These are phyloP conservation scores for Pecoramyces ruminantium DNA, from an alignment of 192 early-diverging fungal species.

Conservation along the genomic window DNA sequence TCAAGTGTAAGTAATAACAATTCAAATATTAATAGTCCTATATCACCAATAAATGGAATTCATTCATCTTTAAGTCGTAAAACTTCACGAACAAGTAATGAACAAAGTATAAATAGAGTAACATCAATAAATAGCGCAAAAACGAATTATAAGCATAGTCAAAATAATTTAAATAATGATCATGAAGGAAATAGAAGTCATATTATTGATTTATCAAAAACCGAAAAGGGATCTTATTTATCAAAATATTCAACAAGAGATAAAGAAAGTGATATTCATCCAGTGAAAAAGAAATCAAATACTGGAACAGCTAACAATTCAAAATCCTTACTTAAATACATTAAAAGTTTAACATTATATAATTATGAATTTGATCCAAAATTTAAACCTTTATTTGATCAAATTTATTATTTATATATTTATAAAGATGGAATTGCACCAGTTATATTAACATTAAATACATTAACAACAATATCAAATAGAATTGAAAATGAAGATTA, in stretches of 20 bases:
- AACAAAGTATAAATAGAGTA: not conserved
- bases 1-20: not conserved
- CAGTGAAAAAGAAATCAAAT: not conserved
- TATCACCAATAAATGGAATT: no score
- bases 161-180: not conserved
- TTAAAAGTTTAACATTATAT: not conserved
- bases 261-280: not conserved
- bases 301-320: not conserved
- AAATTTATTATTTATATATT: not conserved
- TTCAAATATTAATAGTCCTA: not conserved
- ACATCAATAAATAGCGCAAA: not conserved
- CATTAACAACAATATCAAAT: not conserved
- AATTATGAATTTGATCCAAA: not conserved
- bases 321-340: not conserved
- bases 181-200: not conserved
- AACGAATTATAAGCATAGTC: not conserved
- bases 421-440: not conserved
- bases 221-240: not conserved
- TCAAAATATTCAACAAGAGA: not conserved
- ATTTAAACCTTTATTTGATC: not conserved
- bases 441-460: not conserved
- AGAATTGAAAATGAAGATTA: not conserved
- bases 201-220: not conserved
- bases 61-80: not conserved
- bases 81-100: not conserved